A percentile compares a stretch with the other conserved stretches of the same genome.
Conservation (phyloP, 2,329 filamentous ascomycete species). For the Clonostachys byssicola region DNA sequence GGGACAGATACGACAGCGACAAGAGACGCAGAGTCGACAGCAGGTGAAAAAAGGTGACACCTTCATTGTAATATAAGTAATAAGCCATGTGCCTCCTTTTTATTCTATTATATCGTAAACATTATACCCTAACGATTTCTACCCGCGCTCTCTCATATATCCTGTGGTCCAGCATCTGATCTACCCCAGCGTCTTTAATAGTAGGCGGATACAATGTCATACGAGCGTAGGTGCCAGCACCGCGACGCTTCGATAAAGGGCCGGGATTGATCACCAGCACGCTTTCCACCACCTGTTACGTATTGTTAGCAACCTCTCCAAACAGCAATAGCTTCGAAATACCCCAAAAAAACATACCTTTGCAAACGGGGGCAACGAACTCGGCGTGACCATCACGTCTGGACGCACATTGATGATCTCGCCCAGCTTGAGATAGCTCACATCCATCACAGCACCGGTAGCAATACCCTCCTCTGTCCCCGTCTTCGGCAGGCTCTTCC, state of each 20-base stretch:
- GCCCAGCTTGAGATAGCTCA: constrained; percentile 79
- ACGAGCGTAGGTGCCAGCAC: constrained; percentile 79
- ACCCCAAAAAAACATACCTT: constrained; percentile 55
- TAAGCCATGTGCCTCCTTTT: too few species aligned
- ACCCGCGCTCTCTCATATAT: constrained; percentile 81
- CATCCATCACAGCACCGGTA: constrained; percentile 76
- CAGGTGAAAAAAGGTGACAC: constrained; percentile 11
- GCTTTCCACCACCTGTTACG: constrained; percentile 74
- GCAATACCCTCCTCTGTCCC: constrained; percentile 55
- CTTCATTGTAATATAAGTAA: too few species aligned
- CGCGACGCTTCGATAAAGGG: constrained; percentile 76
- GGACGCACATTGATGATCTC: constrained; percentile 86
- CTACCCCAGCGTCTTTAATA: constrained; percentile 52
- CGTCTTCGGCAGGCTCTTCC: constrained; percentile 62
- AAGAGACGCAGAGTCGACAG: constrained; percentile 56
- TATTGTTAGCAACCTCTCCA: neutral
- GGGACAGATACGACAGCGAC: constrained; percentile 49
- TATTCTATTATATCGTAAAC: too few species aligned
- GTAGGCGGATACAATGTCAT: constrained; percentile 63
- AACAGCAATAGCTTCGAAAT: neutral
- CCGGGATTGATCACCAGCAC: constrained; percentile 91
- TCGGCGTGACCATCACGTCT: constrained; percentile 81
- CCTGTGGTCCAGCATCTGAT: constrained; percentile 63
- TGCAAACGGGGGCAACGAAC: constrained; percentile 78
- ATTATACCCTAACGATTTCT: constrained; percentile 75